Base-by-base conservation (phyloP, 345 rosid genomes). In the Eucalyptus tenuipes region DNA sequence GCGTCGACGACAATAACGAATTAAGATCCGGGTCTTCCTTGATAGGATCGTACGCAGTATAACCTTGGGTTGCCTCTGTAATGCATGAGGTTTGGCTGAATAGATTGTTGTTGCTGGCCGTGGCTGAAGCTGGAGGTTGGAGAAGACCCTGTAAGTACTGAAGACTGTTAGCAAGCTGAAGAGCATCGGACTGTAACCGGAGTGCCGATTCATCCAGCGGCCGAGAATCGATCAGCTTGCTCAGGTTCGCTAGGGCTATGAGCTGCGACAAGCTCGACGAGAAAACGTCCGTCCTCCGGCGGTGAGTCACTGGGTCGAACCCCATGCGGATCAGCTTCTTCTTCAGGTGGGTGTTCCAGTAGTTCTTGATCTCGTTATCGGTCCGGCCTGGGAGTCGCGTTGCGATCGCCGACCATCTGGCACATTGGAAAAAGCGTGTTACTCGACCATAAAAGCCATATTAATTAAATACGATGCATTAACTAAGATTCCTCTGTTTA, bases 351-450 rank as follows among this genome's bases (percentile, higher is more conserved):
- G 98, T 95, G 93, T 96, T 96, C 98, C 98, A 96, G 37, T 92
- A 95, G 61, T 96, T 96, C 89, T 96, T 96, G 64, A 96, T 95
- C 88, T 96, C 98, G 37, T 96, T 96, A 61, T 96, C 98, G 1
- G 98, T 96, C 90, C 98, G 91, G 88, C 98, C 98, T 2, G 98
- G 98, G 80, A 96, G 92, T 37, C 94, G 94, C 52, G 95, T 93
- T 25, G 98, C 97, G 89, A 96, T 96, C 1, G 97, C 94, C 7
- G 98, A 96, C 98, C 98, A 96, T 90, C 98, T 96, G 48, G 24
- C 29, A 13, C 27, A 88, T 45, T 44, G 29, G 24, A 55, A 88
- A 57, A 57, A 47, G 33, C n/a, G n/a, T 1, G 29, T 75, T 40
- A 75, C 29, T 40, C 47, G 27, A 75, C 15, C 47, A 20, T 40